These are phyloP conservation scores for Capsicum chinense DNA, from an alignment of 257 asterid genomes.

Conservation along the genomic window DNA sequence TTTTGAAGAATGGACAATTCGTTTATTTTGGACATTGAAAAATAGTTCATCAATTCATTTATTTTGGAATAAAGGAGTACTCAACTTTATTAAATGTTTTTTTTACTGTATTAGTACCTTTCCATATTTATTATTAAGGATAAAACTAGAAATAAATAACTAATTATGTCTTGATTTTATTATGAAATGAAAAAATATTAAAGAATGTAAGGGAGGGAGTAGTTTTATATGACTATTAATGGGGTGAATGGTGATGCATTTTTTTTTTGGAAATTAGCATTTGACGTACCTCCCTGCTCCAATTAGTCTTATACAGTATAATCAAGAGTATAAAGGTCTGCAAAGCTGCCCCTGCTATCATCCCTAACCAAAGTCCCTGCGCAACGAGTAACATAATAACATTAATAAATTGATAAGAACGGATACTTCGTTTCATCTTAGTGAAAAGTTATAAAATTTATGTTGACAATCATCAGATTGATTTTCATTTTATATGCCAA, in stretches of 20 bases:
- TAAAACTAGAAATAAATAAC: no score
- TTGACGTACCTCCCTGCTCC: slow-evolving; percentile 65
- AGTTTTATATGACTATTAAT: background rate
- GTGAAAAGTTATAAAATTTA: background rate
- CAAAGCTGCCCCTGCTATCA: slow-evolving; percentile 66
- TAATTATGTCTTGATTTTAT: no score
- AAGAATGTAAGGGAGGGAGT: no score
- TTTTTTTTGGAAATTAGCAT: background rate
- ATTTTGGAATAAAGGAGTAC: no score
- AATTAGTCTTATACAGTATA: slow-evolving; percentile 66
- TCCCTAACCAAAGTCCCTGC: slow-evolving; percentile 85
- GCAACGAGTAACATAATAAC: background rate
- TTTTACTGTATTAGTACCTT: no score
- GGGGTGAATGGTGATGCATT: background rate
- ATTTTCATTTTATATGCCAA: background rate
- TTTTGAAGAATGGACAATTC: no score
- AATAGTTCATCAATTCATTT: no score
- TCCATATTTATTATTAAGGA: no score
- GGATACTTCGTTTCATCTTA: background rate
- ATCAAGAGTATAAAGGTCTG: slow-evolving; percentile 62
- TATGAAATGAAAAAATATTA: no score
- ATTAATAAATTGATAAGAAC: background rate
- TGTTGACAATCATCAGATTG: background rate
- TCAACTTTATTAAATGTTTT: no score
- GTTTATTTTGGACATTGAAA: no score